Evolutionary conservation across 345 rosid species (phyloP).

Genomic region (Clarkia xantiana): DNA sequence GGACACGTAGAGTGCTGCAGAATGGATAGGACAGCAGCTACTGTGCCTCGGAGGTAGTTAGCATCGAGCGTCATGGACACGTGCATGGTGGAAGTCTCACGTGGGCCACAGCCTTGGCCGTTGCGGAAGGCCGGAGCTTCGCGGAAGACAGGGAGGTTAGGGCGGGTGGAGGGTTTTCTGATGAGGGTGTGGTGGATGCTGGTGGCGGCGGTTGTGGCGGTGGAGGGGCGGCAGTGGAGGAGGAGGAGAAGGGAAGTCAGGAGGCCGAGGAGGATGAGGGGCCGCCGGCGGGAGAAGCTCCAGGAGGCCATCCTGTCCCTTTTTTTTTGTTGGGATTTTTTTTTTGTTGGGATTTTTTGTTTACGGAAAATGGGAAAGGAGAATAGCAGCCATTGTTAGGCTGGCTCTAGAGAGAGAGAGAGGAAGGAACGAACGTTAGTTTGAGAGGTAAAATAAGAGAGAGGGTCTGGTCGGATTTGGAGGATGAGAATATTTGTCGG

Average conservation of each 20-base stretch:
- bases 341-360: too few species aligned
- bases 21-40: slow-evolving; percentile 33
- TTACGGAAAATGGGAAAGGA: slow-evolving; percentile 9
- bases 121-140: slow-evolving; percentile 40
- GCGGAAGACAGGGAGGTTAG: slow-evolving; percentile 17
- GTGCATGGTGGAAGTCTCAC: slow-evolving; percentile 16
- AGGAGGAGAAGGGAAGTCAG: slow-evolving; percentile 10
- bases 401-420: slow-evolving; percentile 3
- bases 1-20: slow-evolving; percentile 39
- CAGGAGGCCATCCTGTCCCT: slow-evolving; percentile 19
- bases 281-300: slow-evolving; percentile 8
- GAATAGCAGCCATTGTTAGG: slow-evolving; percentile 16
- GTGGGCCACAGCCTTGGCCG: slow-evolving; percentile 16
- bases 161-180: slow-evolving; percentile 20
- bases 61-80: slow-evolving; percentile 39
- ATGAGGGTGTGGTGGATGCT: slow-evolving; percentile 16
- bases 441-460: neutral
- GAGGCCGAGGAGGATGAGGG: slow-evolving; percentile 12
- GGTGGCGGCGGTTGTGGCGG: neutral
- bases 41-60: slow-evolving; percentile 37
- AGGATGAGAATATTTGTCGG: slow-evolving; percentile 1
- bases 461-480: too few species aligned
- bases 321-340: slow-evolving; percentile 8
- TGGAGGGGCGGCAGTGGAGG: neutral
- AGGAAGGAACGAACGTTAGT: too few species aligned